A percentile compares a stretch with the other conserved stretches of the same genome.
phyloP scores from a whole-genome alignment of 345 rosid genomes.

The Ceriops tagal region DNA sequence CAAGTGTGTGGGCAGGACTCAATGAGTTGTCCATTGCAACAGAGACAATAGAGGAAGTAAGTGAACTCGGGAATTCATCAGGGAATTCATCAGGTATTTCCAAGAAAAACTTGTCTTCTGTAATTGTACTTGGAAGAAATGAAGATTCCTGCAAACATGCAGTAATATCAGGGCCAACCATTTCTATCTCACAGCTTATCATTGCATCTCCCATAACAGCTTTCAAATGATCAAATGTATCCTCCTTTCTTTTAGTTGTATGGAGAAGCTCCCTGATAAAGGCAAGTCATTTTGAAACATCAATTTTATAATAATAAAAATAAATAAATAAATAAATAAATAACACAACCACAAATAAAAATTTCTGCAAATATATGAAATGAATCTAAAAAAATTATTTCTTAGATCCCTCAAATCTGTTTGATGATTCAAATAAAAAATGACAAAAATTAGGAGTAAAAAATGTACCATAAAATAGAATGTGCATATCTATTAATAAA shows the following conservation, averaged over 20 bases:
- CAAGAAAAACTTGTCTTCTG: constrained; percentile 47
- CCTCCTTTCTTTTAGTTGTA: constrained; percentile 63
- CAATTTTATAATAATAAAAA: neutral
- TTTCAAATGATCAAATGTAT: constrained; percentile 45
- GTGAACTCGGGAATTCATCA: constrained; percentile 34
- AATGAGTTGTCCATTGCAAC: constrained; percentile 68
- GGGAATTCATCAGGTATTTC: constrained; percentile 40
- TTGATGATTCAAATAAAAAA: neutral
- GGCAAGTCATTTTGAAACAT: constrained; percentile 3
- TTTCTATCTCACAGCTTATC: constrained; percentile 76
- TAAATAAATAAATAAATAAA: neutral
- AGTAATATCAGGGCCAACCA: constrained; percentile 64
- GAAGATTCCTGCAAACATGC: constrained; percentile 63
- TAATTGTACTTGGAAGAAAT: constrained; percentile 53
- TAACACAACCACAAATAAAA: neutral
- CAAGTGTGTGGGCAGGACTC: constrained; percentile 82
- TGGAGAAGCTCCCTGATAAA: constrained; percentile 72
- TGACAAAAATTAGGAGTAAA: neutral
- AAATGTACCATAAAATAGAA: neutral
- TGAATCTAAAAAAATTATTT: neutral
- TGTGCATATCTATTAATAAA: neutral
- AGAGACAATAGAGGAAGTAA: constrained; percentile 44
- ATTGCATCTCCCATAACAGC: constrained; percentile 47
- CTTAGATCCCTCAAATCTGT: neutral
- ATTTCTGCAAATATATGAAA: neutral